phyloP scores from a whole-genome alignment of 140 eudicot species.

The Erigeron philadelphicus region DNA sequence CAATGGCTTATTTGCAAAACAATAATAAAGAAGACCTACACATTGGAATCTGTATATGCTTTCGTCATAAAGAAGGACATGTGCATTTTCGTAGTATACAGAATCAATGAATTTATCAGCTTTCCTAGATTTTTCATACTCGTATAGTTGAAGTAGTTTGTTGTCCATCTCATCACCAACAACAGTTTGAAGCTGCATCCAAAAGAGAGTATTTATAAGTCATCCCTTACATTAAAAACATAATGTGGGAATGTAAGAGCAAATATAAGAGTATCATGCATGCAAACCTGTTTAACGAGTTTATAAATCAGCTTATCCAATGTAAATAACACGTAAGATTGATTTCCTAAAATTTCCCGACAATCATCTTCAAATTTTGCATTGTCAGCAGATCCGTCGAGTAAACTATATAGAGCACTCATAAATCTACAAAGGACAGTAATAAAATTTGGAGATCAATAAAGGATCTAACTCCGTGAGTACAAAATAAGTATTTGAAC shows the following conservation, averaged over 20 bases:
- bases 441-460: conserved; percentile 1
- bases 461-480: neutral
- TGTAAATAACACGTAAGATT: conserved; percentile 84
- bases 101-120: conserved; percentile 65
- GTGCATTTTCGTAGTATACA: conserved; percentile 81
- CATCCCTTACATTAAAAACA: neutral
- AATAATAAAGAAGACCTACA: conserved; percentile 43
- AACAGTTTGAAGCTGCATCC: conserved; percentile 80
- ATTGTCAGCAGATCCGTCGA: conserved; percentile 91
- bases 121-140: conserved; percentile 69
- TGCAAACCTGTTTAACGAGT: conserved; percentile 74
- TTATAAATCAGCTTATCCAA: conserved; percentile 87
- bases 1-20: neutral
- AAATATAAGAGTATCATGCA: neutral
- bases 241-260: neutral
- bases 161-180: conserved; percentile 75
- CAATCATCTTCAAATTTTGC: conserved; percentile 93
- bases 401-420: conserved; percentile 68
- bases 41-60: conserved; percentile 77
- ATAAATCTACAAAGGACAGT: conserved; percentile 53
- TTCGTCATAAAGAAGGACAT: conserved; percentile 82
- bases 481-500: conserved; percentile 8
- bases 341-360: conserved; percentile 82
- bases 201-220: conserved; percentile 5
- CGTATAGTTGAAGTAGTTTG: conserved; percentile 77